A percentile compares a stretch with the other conserved stretches of the same genome.
phyloP scores from a whole-genome alignment of 176 grass and related monocot genomes.

The Coix lacrymajobi region DNA sequence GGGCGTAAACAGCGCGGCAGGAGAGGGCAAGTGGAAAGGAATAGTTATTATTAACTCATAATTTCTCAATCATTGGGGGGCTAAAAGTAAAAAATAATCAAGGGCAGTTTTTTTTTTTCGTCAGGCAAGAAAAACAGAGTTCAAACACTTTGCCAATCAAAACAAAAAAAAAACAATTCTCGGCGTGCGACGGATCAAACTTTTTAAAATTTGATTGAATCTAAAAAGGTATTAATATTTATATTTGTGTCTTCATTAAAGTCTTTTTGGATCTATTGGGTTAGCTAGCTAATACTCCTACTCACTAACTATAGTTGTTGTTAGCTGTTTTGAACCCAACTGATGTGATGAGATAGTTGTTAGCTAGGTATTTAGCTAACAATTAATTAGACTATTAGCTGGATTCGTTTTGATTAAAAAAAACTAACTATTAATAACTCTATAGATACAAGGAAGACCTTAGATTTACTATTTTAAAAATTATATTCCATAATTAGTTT shows the following conservation, averaged over 20 bases:
- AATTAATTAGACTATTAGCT: neutral
- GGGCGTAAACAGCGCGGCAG: slow-evolving; percentile 12
- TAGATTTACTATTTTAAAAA: neutral
- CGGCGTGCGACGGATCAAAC: too few species aligned
- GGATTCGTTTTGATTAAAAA: fast-evolving
- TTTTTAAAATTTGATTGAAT: neutral
- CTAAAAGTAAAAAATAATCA: neutral
- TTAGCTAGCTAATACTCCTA: neutral
- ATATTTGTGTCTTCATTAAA: neutral
- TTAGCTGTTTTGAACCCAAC: neutral
- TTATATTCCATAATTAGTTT: neutral
- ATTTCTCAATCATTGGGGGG: slow-evolving; percentile 15
- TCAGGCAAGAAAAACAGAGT: neutral
- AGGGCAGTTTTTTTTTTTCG: too few species aligned
- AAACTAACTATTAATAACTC: too few species aligned
- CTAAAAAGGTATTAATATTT: neutral
- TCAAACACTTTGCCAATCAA: too few species aligned
- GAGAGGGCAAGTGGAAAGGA: neutral
- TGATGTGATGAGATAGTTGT: neutral
- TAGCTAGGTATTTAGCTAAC: neutral
- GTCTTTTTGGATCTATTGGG: neutral
- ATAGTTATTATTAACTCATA: neutral
- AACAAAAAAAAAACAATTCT: neutral
- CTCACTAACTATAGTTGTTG: too few species aligned
- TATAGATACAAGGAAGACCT: too few species aligned